These are phyloP conservation scores for Wallacemonas sp. DNA, from an alignment of 208 protist genomes.

Conservation along the genomic window DNA sequence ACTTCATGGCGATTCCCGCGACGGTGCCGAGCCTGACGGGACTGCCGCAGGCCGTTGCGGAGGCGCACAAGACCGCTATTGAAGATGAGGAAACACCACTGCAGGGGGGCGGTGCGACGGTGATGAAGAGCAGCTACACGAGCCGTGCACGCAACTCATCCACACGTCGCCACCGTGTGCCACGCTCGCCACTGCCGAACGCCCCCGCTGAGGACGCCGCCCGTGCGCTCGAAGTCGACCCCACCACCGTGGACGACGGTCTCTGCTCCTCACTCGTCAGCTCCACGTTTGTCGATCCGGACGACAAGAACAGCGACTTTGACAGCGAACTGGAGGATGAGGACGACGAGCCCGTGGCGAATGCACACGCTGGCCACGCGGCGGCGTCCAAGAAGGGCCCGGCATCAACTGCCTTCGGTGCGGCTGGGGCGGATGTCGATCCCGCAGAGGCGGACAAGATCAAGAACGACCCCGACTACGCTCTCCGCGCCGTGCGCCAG, in stretches of 20 bases:
- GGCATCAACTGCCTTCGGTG: background rate
- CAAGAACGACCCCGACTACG: constrained; percentile 20
- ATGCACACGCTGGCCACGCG: too few species aligned
- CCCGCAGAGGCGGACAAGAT: constrained; percentile 14
- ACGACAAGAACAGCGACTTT: constrained; percentile 16
- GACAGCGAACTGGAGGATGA: constrained; percentile 22
- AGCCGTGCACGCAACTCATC: background rate
- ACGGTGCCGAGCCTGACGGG: background rate
- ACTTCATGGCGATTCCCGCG: constrained; percentile 1
- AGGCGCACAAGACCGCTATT: background rate
- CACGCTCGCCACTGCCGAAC: background rate
- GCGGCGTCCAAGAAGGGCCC: too few species aligned
- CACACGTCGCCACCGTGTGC: background rate
- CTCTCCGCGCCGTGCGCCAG: constrained; percentile 30
- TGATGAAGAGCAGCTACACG: constrained; percentile 10
- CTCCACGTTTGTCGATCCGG: constrained; percentile 14
- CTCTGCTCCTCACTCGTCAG: constrained; percentile 37
- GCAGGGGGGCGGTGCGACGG: background rate
- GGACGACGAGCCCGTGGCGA: constrained; percentile 21
- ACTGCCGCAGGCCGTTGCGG: background rate
- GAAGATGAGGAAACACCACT: background rate
- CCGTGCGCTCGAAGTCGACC: background rate
- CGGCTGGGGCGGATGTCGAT: background rate
- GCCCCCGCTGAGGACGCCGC: background rate
- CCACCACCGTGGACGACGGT: constrained; percentile 25